Evolutionary conservation across 2,329 filamentous ascomycete genomes (phyloP).

Genomic region (Chaetomiaceae sp.): DNA sequence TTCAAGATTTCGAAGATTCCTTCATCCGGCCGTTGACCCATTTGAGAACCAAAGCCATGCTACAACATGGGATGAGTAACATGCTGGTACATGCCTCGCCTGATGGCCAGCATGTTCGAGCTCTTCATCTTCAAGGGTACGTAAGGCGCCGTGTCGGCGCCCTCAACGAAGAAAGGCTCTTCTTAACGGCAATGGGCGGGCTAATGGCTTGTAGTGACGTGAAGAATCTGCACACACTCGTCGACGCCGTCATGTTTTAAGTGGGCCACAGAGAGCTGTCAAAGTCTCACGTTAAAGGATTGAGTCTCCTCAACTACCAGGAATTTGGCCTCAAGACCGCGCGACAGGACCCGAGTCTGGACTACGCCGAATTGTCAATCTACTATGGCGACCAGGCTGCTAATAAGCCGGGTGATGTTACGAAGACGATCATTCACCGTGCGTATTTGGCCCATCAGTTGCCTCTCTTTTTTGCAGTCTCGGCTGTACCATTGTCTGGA

Average conservation of each 20-base stretch:
- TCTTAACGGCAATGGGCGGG: too few relatives aligned
- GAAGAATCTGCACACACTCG: background rate
- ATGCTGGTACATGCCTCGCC: constrained; percentile 2
- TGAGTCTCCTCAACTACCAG: constrained; percentile 6
- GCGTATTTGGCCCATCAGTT: background rate
- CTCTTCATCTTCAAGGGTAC: constrained; percentile 5
- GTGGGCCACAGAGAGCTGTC: constrained; percentile 1
- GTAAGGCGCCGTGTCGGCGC: background rate
- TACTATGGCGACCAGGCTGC: background rate
- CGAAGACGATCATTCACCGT: constrained; percentile 6
- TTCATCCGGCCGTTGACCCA: constrained; percentile 3
- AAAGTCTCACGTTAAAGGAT: background rate
- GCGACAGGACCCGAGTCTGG: background rate
- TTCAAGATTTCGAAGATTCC: constrained; percentile 1
- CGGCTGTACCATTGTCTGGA: too few relatives aligned
- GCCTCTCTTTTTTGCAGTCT: too few relatives aligned
- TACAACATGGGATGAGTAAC: constrained; percentile 5
- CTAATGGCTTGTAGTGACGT: background rate
- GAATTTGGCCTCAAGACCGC: background rate
- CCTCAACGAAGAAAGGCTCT: too few relatives aligned
- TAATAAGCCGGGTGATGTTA: background rate
- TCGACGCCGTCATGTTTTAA: constrained; percentile 1
- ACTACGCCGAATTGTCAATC: constrained; percentile 4
- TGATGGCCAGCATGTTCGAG: background rate
- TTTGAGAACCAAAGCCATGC: background rate